Conservation (phyloP, 768 basidiomycete genomes). For the Leccinum boreale region DNA sequence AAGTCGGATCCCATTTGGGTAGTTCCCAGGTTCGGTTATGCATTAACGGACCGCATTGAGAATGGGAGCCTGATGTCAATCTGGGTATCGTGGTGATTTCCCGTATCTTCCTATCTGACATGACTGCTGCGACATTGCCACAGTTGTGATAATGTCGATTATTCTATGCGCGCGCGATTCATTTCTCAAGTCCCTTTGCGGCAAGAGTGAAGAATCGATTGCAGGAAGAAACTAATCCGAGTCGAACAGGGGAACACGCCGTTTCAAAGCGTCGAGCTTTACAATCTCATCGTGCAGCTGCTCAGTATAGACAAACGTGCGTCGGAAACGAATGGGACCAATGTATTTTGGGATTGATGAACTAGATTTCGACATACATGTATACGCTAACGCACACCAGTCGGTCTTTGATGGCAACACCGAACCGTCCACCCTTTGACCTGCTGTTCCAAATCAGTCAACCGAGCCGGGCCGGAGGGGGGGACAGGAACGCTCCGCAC, state of each 20-base stretch:
- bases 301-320: conserved; percentile 55
- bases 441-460: neutral
- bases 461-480: neutral
- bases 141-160: conserved; percentile 78
- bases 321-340: conserved; percentile 71
- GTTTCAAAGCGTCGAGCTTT: conserved; percentile 81
- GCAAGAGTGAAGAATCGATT: conserved; percentile 8
- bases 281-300: conserved; percentile 73
- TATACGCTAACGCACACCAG: neutral
- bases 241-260: conserved; percentile 31
- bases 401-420: neutral
- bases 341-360: conserved; percentile 76
- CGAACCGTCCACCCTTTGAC: neutral
- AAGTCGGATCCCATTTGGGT: conserved; percentile 77
- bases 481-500: neutral
- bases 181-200: conserved; percentile 71
- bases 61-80: conserved; percentile 54
- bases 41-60: conserved; percentile 63
- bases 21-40: conserved; percentile 76
- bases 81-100: conserved; percentile 45
- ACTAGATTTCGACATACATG: neutral
- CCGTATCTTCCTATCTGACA: neutral
- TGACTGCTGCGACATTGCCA: conserved; percentile 39
- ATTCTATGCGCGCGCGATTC: conserved; percentile 83
- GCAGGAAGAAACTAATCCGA: conserved; percentile 10